Base-by-base conservation (phyloP, 495 filamentous ascomycete genomes). In the Aspergillus kassunensis region DNA sequence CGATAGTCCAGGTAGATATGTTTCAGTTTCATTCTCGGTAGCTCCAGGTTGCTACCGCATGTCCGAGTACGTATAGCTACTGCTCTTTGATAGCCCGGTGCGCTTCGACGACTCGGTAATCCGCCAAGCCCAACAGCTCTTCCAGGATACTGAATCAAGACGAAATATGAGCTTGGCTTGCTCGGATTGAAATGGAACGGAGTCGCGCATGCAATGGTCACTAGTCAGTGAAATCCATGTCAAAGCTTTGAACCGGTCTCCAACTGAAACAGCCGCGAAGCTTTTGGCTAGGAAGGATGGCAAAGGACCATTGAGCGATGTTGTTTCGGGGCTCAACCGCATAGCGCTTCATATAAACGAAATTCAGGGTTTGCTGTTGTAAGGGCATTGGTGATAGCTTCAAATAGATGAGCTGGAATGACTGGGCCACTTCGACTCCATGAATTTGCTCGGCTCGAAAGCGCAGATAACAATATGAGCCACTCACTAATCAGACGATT, bases 211-310 rank as follows among this genome's bases (percentile, higher is more conserved):
- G n/a, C n/a, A n/a, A n/a, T n/a, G n/a, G n/a, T n/a, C n/a, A n/a
- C n/a, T n/a, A n/a, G n/a, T n/a, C n/a, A n/a, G n/a, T n/a, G n/a
- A n/a, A 3, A 5, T 13, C 19, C 18, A 16, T 18, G 19, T 34
- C 37, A 20, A 34, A 42, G 25, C 36, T 43, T 34, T 9, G 19
- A 33, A 24, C 8, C 16, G 5, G 3, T n/a, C 8, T 24, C 29
- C 12, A 16, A 34, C 41, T 51, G 48, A 51, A 43, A 51, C 48
- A 51, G 29, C 30, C 36, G 48, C 37, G 46, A 23, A 40, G 27
- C 37, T 51, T 33, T 33, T 2, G 33, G 1, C 20, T 18, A 7
- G 35, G n/a, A 18, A 49, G 24, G 10, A 3, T 18, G 13, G 35
- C 11, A 46, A 20, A 11, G 20, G 6, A 20, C 15, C 7, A 8